These are phyloP conservation scores for Aspergillus ostianus DNA, from an alignment of 495 filamentous ascomycete species.

Conservation along the genomic window DNA sequence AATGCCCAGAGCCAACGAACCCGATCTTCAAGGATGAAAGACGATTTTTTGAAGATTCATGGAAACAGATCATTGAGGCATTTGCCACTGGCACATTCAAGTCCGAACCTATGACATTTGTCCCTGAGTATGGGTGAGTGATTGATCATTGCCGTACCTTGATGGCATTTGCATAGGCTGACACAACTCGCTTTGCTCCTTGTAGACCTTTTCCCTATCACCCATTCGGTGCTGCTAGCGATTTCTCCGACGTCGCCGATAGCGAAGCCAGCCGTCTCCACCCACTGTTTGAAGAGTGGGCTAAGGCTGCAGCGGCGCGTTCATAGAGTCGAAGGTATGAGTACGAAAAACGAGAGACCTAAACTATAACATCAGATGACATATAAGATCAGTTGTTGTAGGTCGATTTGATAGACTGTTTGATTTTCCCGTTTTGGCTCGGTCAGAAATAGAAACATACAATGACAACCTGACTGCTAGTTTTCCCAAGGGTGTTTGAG, in stretches of 20 bases:
- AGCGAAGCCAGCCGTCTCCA: constrained; percentile 26
- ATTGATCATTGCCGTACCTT: not conserved
- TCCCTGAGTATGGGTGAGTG: constrained; percentile 33
- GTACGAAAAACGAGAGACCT: too few relatives aligned
- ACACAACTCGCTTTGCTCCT: not conserved
- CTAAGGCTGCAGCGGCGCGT: too few relatives aligned
- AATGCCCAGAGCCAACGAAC: constrained; percentile 28
- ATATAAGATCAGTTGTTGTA: too few relatives aligned
- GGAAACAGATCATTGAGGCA: constrained; percentile 22
- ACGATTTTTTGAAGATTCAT: constrained; percentile 26
- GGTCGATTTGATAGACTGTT: too few relatives aligned
- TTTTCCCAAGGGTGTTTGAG: too few relatives aligned
- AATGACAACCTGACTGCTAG: too few relatives aligned
- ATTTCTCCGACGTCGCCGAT: constrained; percentile 25
- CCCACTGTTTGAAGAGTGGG: constrained; percentile 15
- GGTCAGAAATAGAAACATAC: too few relatives aligned
- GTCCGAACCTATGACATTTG: constrained; percentile 21
- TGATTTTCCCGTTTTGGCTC: too few relatives aligned
- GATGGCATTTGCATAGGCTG: not conserved
- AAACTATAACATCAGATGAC: too few relatives aligned
- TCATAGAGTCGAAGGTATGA: too few relatives aligned
- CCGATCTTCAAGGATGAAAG: constrained; percentile 24
- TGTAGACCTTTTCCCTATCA: constrained; percentile 35
- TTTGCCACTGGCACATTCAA: constrained; percentile 10
- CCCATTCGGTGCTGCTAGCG: constrained; percentile 21